Evolutionary conservation across 345 rosid genomes (phyloP).

Genomic region (Excoecaria agallocha): DNA sequence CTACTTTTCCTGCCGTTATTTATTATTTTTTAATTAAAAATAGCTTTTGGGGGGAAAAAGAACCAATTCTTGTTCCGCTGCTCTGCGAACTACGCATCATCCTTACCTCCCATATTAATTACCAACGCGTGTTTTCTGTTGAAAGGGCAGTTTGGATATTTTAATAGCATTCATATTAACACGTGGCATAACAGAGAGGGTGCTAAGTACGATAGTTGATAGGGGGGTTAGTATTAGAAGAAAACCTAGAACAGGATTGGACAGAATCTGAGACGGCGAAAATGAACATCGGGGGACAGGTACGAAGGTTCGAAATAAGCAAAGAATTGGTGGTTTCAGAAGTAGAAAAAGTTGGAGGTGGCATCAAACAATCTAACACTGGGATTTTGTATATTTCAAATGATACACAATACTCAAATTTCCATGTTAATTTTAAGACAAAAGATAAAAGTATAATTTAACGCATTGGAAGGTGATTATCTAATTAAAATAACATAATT

Average conservation of each 20-base stretch:
- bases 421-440: too few relatives aligned
- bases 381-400: too few relatives aligned
- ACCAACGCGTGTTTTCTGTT: not conserved
- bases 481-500: too few relatives aligned
- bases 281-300: conserved; percentile 18
- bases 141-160: conserved; percentile 7
- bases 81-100: conserved; percentile 8
- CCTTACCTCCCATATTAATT: too few relatives aligned
- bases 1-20: conserved; percentile 33
- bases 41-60: not conserved
- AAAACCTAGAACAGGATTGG: conserved; percentile 5
- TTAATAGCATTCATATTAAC: not conserved
- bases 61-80: conserved; percentile 10
- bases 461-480: too few relatives aligned
- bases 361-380: not conserved
- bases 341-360: conserved; percentile 20
- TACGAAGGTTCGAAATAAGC: conserved; percentile 41
- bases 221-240: not conserved
- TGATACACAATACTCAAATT: too few relatives aligned
- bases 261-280: conserved; percentile 28
- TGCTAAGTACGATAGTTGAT: not conserved
- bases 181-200: conserved; percentile 19
- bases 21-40: conserved; percentile 4
- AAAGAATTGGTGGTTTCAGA: conserved; percentile 12
- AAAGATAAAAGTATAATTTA: too few relatives aligned